These are phyloP conservation scores for Globisporangium abappressorium DNA, from an alignment of 352 stramenopile genomes.

Conservation along the genomic window DNA sequence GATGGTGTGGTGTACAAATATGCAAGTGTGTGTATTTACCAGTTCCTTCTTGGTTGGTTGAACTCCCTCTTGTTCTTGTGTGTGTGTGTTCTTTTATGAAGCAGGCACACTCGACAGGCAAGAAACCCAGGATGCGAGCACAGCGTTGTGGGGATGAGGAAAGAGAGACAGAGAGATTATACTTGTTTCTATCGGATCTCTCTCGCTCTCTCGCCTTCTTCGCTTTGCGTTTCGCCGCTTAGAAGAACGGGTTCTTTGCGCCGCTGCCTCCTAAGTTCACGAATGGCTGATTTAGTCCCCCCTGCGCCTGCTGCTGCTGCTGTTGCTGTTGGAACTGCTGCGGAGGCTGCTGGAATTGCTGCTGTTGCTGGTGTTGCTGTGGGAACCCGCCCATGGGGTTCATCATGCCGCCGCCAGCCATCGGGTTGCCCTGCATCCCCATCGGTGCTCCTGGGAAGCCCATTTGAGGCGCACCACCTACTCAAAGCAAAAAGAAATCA, in stretches of 20 bases:
- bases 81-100: neutral
- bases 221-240: neutral
- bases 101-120: neutral
- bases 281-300: constrained; percentile 73
- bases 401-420: constrained; percentile 55
- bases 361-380: constrained; percentile 43
- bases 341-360: constrained; percentile 27
- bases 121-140: neutral
- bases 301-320: constrained; percentile 35
- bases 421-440: constrained; percentile 47
- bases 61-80: neutral
- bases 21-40: constrained; percentile 2
- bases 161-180: constrained; percentile 10
- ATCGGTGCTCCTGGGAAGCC: constrained; percentile 50
- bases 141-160: neutral
- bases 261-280: constrained; percentile 57
- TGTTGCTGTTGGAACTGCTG: constrained; percentile 27
- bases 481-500: neutral
- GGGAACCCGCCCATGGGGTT: constrained; percentile 52
- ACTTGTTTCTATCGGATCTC: constrained; percentile 14
- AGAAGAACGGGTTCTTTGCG: constrained; percentile 50
- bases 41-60: neutral
- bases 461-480: constrained; percentile 40
- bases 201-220: neutral
- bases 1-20: neutral